Evolutionary conservation across 768 basidiomycete species (phyloP).

Genomic region (Strobilomyces dryophilus): DNA sequence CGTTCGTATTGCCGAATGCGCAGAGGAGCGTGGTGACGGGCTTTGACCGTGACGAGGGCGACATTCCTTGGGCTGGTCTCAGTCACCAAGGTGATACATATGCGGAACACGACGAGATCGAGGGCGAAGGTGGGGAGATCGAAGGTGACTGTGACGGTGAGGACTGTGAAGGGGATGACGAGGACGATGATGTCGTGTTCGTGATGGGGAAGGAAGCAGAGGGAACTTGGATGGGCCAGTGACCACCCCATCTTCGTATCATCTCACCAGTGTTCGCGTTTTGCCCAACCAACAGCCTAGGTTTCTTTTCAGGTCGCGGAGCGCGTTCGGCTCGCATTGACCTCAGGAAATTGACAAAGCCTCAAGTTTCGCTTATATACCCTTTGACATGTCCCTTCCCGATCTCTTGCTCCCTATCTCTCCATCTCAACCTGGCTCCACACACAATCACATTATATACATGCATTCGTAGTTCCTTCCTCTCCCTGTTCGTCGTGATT

Average conservation of each 20-base stretch:
- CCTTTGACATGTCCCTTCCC: neutral
- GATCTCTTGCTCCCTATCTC: slow-evolving; percentile 7
- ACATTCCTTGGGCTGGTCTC: neutral
- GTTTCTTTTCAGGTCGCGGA: slow-evolving; percentile 10
- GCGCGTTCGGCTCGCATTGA: slow-evolving; percentile 12
- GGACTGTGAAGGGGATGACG: slow-evolving; percentile 45
- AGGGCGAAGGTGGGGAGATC: slow-evolving; percentile 20
- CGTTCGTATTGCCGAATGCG: slow-evolving; percentile 59
- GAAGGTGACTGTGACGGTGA: slow-evolving; percentile 32
- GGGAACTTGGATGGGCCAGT: slow-evolving; percentile 31
- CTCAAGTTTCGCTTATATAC: slow-evolving; percentile 12
- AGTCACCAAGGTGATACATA: neutral
- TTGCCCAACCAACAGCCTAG: slow-evolving; percentile 3
- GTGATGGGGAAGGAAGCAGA: slow-evolving; percentile 54
- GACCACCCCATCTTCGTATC: neutral
- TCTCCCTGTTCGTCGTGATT: neutral
- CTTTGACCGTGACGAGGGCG: neutral
- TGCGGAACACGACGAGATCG: slow-evolving; percentile 8
- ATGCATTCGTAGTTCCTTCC: slow-evolving; percentile 12
- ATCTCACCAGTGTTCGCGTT: neutral
- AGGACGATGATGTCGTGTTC: slow-evolving; percentile 76
- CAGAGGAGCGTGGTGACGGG: slow-evolving; percentile 36
- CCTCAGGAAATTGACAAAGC: slow-evolving; percentile 4
- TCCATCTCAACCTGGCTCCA: slow-evolving; percentile 6
- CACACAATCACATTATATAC: slow-evolving; percentile 6